Conservation (phyloP, 306 rosid genomes). For the Gynostemma pentaphyllum region DNA sequence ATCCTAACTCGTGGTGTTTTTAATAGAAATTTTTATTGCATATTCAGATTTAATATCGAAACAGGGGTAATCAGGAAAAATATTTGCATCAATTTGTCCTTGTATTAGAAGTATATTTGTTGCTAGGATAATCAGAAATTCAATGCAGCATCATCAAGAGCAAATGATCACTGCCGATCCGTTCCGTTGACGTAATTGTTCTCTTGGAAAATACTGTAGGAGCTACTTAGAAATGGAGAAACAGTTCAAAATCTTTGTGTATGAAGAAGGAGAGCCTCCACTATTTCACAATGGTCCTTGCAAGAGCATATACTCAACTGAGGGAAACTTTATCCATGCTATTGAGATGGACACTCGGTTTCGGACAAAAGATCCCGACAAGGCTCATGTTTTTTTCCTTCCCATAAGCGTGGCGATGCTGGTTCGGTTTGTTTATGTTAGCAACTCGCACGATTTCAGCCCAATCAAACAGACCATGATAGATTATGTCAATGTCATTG, state of each 20-base stretch:
- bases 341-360: conserved; percentile 61
- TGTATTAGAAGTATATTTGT: too few species aligned
- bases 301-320: conserved; percentile 82
- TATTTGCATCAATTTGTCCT: too few species aligned
- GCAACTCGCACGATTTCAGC: conserved; percentile 50
- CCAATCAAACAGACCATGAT: conserved; percentile 50
- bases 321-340: conserved; percentile 71
- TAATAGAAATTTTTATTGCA: too few species aligned
- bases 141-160: neutral
- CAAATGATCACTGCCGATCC: too few species aligned
- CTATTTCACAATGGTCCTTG: conserved; percentile 87
- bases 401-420: conserved; percentile 78
- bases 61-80: too few species aligned
- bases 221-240: conserved; percentile 91
- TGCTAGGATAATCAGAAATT: too few species aligned
- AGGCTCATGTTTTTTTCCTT: conserved; percentile 74
- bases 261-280: conserved; percentile 87
- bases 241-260: conserved; percentile 60
- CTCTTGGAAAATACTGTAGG: too few species aligned
- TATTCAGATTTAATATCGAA: too few species aligned
- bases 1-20: too few species aligned
- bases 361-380: conserved; percentile 54
- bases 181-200: too few species aligned
- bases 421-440: conserved; percentile 62
- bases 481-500: conserved; percentile 51